Base-by-base conservation (phyloP, 1,139 yeast species). In the Kodamaea derodonti region DNA sequence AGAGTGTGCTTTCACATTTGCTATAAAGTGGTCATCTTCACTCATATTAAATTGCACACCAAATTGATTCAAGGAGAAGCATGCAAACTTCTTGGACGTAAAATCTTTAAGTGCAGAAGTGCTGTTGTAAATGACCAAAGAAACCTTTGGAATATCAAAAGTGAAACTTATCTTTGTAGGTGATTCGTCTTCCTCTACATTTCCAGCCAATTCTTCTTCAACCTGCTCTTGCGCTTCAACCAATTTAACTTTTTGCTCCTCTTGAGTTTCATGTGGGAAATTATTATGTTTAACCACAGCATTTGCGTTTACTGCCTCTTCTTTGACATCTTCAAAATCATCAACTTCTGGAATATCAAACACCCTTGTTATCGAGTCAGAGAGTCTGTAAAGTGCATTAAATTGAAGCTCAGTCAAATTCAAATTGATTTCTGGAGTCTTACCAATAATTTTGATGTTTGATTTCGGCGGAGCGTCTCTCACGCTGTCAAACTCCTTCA, bases 351-450 rank as follows among this genome's bases (percentile, higher is more conserved):
- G 54, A 16, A 58, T 61, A 14, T 60, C 58, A 36, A 84, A 73
- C 0, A 85, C 84, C 20, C 71, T 60, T 0, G 85, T 67, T 1
- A 90, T 54, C 1, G 81, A 71, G 33, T 74, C 75, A 3, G 76
- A 62, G 32, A 90, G 62, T 14, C 70, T 64, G 48, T 78, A 54
- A 36, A 90, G 53, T 46, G 77, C 80, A 24, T 69, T 63, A 30
- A 84, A 65, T 58, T 94, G 98, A 26, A 78, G 57, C 46, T 92
- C 97, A 0, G 97, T 84, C 38, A 92, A 59, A 20, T 74, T 70
- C 44, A 87, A 64, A 32, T 78, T 75, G 14, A 85, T 68, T 15
- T 85, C 85, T 1, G 85, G 78, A 51, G 85, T 69, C 18, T 68
- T 61, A 13, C 95, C 95, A 4, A 54, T 48, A 17, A 27, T 13